Conservation (phyloP, 768 basidiomycete species). For the Boletus sensibilis region DNA sequence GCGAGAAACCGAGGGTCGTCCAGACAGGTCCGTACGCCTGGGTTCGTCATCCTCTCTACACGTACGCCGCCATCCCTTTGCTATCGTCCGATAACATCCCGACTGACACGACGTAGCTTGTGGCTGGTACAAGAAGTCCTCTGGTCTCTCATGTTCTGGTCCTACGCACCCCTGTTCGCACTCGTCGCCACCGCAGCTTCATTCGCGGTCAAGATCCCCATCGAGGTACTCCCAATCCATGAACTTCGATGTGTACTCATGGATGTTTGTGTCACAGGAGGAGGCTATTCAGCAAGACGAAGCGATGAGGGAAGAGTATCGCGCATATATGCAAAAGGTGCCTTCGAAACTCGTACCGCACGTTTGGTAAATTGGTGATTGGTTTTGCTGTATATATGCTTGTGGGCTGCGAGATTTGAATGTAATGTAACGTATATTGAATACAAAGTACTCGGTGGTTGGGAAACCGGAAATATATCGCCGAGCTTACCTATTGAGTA, state of each 20-base stretch:
- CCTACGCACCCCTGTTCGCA: constrained; percentile 3
- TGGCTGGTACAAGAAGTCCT: neutral
- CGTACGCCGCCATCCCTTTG: neutral
- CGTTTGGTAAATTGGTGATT: constrained; percentile 1
- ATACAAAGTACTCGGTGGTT: too few species aligned
- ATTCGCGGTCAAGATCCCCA: constrained; percentile 2
- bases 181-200: neutral
- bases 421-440: too few species aligned
- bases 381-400: neutral
- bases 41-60: constrained; percentile 14
- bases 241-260: neutral
- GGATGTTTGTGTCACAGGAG: neutral
- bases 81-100: neutral
- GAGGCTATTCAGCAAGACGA: constrained; percentile 6
- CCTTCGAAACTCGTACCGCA: constrained; percentile 11
- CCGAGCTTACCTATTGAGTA: too few species aligned
- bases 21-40: constrained; percentile 17
- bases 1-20: constrained; percentile 10
- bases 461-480: too few species aligned
- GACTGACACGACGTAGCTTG: neutral
- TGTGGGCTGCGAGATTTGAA: neutral
- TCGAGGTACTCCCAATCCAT: constrained; percentile 1
- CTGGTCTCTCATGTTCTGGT: constrained; percentile 8
- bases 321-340: constrained; percentile 11
- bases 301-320: constrained; percentile 6